phyloP scores from a whole-genome alignment of 768 basidiomycete genomes.

The Fomitopsis serialis region DNA sequence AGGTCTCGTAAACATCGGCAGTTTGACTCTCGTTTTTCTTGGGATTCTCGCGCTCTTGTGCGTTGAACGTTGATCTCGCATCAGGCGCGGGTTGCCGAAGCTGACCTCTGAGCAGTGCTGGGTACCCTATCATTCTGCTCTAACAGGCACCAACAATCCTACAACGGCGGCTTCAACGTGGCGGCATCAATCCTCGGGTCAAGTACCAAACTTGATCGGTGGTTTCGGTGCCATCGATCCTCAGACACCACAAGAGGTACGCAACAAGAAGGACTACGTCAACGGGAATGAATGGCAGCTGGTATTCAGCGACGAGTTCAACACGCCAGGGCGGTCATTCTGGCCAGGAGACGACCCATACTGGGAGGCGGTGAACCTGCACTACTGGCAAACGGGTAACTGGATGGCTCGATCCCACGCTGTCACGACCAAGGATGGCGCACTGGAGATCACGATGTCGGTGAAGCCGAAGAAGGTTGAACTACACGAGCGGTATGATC shows the following conservation, averaged over 20 bases:
- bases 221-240: slow-evolving; percentile 60
- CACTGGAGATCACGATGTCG: slow-evolving; percentile 48
- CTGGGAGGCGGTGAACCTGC: slow-evolving; percentile 42
- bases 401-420: slow-evolving; percentile 85
- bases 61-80: slow-evolving; percentile 23
- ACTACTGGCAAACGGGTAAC: slow-evolving; percentile 44
- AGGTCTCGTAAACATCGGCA: slow-evolving; percentile 68
- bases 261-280: slow-evolving; percentile 47
- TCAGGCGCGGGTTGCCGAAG: neutral
- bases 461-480: slow-evolving; percentile 43
- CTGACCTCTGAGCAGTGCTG: slow-evolving; percentile 25
- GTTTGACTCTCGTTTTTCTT: slow-evolving; percentile 47
- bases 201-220: slow-evolving; percentile 51
- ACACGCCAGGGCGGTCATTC: slow-evolving; percentile 73
- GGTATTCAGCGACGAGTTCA: slow-evolving; percentile 89
- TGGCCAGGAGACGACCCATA: slow-evolving; percentile 70
- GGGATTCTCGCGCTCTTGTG: slow-evolving; percentile 55
- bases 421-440: slow-evolving; percentile 35
- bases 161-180: slow-evolving; percentile 37
- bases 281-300: slow-evolving; percentile 66
- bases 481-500: slow-evolving; percentile 42
- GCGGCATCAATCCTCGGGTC: slow-evolving; percentile 41
- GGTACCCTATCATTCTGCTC: slow-evolving; percentile 37
- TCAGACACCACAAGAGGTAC: slow-evolving; percentile 53
- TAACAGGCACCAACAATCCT: slow-evolving; percentile 23